Base-by-base conservation (phyloP, 768 basidiomycete species). In the Amanita rimosa region DNA sequence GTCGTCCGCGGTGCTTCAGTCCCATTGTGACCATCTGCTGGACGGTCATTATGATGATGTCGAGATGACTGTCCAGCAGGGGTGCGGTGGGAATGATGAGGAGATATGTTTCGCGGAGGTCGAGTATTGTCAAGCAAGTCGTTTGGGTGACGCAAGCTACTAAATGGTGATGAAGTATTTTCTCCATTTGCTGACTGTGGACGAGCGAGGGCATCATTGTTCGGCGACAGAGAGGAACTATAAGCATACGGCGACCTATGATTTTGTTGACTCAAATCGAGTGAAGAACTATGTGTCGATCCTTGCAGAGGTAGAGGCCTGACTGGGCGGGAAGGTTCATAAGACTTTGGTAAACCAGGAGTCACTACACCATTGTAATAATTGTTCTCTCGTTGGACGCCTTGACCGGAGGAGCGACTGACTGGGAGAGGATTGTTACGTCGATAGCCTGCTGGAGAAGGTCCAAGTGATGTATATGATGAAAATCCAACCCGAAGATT, bases 131-230 rank as follows among this genome's bases (percentile, higher is more conserved):
- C 47, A 11, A 31, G 39, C 17, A 48, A 33, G 10, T 48, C 47
- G 16, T 41, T 48, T 27, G 36, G 55, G 53, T 48, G 39, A 21
- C 39, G 47, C 21, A 34, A 21, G 17, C 19, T 17, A n/a, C 26
- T 26, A 10, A 41, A 43, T 40, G 65, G 60, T n/a, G 71, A 67
- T 8, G 73, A 69, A 4, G 66, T 62, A 33, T 67, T 55, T 46
- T 78, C 75, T 42, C 74, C 78, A n/a, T 72, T 58, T 10, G 82
- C 79, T 27, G 84, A 85, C 43, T 72, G 77, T 1, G 84, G 79
- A 33, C 83, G 74, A 16, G 76, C 72, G 56, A 72, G 75, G 1
- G 81, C 78, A 1, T 85, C 83, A 44, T 71, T 68, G 48, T 58
- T 67, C 5, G 77, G 70, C 13, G 75, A 73, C 47, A 71, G 44